Conservation (phyloP, 139 green algal species). For the Chlamydomonas sp. region DNA sequence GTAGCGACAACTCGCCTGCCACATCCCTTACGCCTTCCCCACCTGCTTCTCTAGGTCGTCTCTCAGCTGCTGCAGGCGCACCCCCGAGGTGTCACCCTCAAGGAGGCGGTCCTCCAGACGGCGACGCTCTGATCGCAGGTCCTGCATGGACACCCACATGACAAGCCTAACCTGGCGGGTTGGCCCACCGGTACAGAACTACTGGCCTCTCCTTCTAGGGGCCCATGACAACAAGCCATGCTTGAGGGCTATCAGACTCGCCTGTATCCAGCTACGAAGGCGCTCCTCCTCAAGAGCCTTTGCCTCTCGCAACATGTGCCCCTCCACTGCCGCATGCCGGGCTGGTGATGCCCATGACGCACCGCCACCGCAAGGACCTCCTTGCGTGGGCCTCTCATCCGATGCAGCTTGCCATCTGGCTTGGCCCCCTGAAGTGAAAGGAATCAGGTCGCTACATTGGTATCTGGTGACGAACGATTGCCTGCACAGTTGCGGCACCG, state of each 20-base stretch:
- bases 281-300: conserved; percentile 33
- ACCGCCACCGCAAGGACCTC: neutral
- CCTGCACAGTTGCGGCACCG: no score
- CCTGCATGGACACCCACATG: neutral
- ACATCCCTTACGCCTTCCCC: neutral
- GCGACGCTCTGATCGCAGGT: conserved; percentile 46
- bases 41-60: conserved; percentile 56
- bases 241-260: neutral
- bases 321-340: conserved; percentile 5
- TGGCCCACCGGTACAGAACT: no score
- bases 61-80: conserved; percentile 19
- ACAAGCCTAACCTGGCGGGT: no score
- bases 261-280: conserved; percentile 38
- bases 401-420: no score
- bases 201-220: no score
- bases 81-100: conserved; percentile 6
- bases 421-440: no score
- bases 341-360: neutral
- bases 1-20: no score
- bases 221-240: no score
- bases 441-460: no score
- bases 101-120: conserved; percentile 56
- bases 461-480: no score
- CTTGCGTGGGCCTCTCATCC: no score
- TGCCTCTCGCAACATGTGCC: neutral